Percentiles rank a stretch among this genome's conserved stretches.
Conservation (phyloP, 441 rosid species). For the Brassica hybrid region DNA sequence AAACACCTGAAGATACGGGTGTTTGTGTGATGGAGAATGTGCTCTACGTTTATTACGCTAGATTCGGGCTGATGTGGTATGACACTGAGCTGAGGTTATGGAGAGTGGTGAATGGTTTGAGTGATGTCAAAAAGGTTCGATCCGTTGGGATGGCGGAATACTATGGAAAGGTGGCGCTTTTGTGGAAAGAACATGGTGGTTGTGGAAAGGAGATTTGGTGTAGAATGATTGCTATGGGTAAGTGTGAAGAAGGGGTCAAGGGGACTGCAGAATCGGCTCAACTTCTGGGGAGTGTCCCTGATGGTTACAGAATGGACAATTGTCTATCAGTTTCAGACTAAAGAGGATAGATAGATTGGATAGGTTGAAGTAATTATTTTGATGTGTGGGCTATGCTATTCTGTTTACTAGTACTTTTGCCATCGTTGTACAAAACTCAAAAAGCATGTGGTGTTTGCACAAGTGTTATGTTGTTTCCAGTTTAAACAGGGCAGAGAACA, state of each 20-base stretch:
- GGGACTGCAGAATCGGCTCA: background rate
- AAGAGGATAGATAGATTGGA: background rate
- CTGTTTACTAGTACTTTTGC: background rate
- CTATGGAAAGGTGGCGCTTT: background rate
- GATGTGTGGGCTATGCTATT: background rate
- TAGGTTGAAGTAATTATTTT: background rate
- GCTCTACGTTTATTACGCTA: background rate
- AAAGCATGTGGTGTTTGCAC: background rate
- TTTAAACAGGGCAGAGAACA: background rate
- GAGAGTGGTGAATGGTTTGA: background rate
- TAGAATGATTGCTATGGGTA: background rate
- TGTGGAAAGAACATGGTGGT: background rate
- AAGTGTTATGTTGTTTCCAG: background rate
- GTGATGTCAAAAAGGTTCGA: background rate
- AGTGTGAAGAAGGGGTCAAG: background rate
- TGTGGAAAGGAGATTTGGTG: background rate
- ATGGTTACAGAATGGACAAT: background rate
- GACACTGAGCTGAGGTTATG: background rate
- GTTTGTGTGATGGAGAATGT: background rate
- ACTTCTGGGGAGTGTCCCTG: slow-evolving; percentile 1
- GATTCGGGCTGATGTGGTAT: background rate
- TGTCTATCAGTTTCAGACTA: slow-evolving; percentile 5
- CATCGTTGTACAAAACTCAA: background rate
- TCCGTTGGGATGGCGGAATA: background rate
- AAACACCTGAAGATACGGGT: too few relatives aligned